Conservation (phyloP, 2,329 filamentous ascomycete genomes). For the Colletotrichum phormii region DNA sequence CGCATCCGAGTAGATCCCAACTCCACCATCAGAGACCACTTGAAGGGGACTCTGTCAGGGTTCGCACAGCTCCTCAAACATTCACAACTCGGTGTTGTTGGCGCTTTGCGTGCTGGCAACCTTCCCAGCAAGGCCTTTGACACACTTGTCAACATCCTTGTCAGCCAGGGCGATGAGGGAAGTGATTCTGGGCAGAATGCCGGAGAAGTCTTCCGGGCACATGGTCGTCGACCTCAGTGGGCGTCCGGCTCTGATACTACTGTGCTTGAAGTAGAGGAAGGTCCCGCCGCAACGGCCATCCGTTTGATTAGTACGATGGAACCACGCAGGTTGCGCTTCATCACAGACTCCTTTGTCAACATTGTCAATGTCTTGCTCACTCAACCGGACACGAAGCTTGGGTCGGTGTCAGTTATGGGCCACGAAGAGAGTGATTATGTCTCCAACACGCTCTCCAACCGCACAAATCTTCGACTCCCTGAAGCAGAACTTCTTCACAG, state of each 20-base stretch:
- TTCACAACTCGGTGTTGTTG: constrained; percentile 42
- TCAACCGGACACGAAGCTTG: not conserved
- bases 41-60: constrained; percentile 32
- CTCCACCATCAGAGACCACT: constrained; percentile 40
- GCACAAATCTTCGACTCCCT: not conserved
- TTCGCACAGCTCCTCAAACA: constrained; percentile 39
- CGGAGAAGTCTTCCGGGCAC: constrained; percentile 17
- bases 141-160: constrained; percentile 37
- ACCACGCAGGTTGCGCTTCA: constrained; percentile 13
- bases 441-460: constrained; percentile 10
- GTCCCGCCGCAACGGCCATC: not conserved
- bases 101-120: constrained; percentile 20
- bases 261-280: constrained; percentile 8
- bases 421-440: constrained; percentile 10
- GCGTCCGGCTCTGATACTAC: not conserved
- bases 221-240: constrained; percentile 19
- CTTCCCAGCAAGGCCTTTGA: constrained; percentile 24
- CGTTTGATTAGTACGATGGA: constrained; percentile 25
- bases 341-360: constrained; percentile 21
- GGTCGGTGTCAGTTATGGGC: constrained; percentile 7
- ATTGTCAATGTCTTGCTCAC: constrained; percentile 5
- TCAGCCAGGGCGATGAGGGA: not conserved
- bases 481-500: constrained; percentile 23
- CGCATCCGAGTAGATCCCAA: constrained; percentile 38
- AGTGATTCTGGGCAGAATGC: not conserved